Base-by-base conservation (phyloP, 2,329 filamentous ascomycete species). In the Coleophoma crateriformis region DNA sequence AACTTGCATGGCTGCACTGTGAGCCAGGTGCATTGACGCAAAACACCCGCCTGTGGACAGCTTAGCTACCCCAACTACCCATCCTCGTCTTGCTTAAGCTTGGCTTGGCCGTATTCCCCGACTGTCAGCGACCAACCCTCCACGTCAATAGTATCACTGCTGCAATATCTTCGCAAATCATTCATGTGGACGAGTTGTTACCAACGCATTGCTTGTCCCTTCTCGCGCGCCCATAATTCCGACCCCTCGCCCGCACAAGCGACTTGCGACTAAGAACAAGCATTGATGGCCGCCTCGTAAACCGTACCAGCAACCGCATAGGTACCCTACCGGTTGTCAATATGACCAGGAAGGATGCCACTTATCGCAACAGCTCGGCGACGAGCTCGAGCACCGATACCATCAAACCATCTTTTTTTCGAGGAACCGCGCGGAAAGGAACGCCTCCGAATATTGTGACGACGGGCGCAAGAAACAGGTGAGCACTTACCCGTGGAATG, bases 321-420 rank as follows among this genome's bases (percentile, higher is more conserved):
- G 27, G 27, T 27, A 50, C 43, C 50, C 34, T 50, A 47, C 54
- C 55, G 61, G 61, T 61, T 58, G 54, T 63, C 70, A 27, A 27
- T 69, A 88, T 88, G 85, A 80, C 82, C 70, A 80, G 77, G 69
- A 79, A 84, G 72, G 83, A 87, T 66, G 71, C 73, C 62, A 69
- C 70, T 61, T 74, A 75, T 69, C 84, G 60, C 76, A 82, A 59
- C 76, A 83, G 78, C 72, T 84, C 82, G 56, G 71, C 77, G 57
- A 81, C 81, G 70, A 83, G 79, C 75, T 78, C 79, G 57, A 81
- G 79, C 71, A 79, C 78, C 63, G 78, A 81, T 62, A 90, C 86
- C 37, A 71, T 83, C 68, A 75, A 75, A 49, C 69, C 68, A 57
- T 59, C 63, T 32, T 50, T 61, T 34, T 64, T 65, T 46, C 59